Conservation (phyloP, 1,139 yeast species). For the Wickerhamiella pararugosa region DNA sequence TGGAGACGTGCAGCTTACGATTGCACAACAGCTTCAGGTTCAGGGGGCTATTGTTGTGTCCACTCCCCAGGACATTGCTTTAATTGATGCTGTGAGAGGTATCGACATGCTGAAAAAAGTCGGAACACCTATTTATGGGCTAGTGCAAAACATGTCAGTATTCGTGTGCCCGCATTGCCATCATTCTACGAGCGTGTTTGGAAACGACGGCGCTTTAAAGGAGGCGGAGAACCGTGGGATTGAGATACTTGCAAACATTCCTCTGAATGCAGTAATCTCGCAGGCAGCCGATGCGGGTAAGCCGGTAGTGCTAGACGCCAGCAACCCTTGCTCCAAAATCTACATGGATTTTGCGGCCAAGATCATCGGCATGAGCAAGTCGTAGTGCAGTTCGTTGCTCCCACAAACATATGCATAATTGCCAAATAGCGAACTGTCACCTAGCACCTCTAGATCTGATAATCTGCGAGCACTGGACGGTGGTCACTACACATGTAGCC, state of each 20-base stretch:
- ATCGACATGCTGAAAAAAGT: constrained; percentile 65
- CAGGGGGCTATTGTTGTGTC: constrained; percentile 74
- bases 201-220: constrained; percentile 10
- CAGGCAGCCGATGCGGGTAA: constrained; percentile 45
- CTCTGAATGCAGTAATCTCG: constrained; percentile 51
- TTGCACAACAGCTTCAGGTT: constrained; percentile 60
- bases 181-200: constrained; percentile 65
- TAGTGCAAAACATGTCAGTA: constrained; percentile 75
- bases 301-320: constrained; percentile 42
- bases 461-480: constrained; percentile 39
- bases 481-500: constrained; percentile 38
- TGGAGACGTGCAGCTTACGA: constrained; percentile 73
- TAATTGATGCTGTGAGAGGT: constrained; percentile 71
- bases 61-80: constrained; percentile 78
- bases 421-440: too few species aligned
- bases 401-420: background rate
- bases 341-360: constrained; percentile 19
- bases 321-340: constrained; percentile 17
- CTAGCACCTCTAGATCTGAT: constrained; percentile 9
- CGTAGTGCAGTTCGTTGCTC: background rate
- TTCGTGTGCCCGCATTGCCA: constrained; percentile 61
- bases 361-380: background rate
- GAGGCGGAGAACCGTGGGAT: constrained; percentile 36
- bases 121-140: constrained; percentile 56
- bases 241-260: constrained; percentile 49